Percentiles rank a stretch among this genome's conserved stretches.
Evolutionary conservation across 2,329 filamentous ascomycete genomes (phyloP).

Genomic region (Nakataea oryzae): DNA sequence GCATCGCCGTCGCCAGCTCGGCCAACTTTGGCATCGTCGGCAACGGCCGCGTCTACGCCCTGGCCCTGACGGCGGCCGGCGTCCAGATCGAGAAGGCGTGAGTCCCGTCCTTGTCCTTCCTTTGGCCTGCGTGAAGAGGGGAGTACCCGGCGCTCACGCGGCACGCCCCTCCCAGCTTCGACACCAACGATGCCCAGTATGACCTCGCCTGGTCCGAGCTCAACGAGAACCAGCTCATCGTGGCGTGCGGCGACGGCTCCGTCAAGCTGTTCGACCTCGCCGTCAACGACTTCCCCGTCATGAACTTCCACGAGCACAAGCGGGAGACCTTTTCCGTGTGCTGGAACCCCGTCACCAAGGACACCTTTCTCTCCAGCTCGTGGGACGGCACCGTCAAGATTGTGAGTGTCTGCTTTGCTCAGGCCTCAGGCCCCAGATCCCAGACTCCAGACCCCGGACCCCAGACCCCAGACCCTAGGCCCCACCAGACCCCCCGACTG

Average conservation of each 20-base stretch:
- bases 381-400: conserved; percentile 97
- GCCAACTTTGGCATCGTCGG: conserved; percentile 96
- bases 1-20: conserved; percentile 81
- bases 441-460: no score
- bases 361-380: conserved; percentile 80
- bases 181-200: conserved; percentile 94
- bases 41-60: conserved; percentile 80
- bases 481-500: neutral
- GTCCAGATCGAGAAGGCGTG: conserved; percentile 78
- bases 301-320: conserved; percentile 88
- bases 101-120: neutral
- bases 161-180: conserved; percentile 60
- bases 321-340: conserved; percentile 85
- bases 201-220: conserved; percentile 92
- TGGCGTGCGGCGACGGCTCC: conserved; percentile 84
- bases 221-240: conserved; percentile 88
- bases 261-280: conserved; percentile 88
- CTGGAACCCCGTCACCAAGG: conserved; percentile 88
- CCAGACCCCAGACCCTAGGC: neutral
- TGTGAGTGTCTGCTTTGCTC: conserved; percentile 26
- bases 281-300: conserved; percentile 74
- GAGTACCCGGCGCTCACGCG: neutral
- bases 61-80: conserved; percentile 73
- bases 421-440: neutral
- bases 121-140: neutral